Evolutionary conservation across 306 rosid genomes (phyloP).

Genomic region (Abrus pulchellus): DNA sequence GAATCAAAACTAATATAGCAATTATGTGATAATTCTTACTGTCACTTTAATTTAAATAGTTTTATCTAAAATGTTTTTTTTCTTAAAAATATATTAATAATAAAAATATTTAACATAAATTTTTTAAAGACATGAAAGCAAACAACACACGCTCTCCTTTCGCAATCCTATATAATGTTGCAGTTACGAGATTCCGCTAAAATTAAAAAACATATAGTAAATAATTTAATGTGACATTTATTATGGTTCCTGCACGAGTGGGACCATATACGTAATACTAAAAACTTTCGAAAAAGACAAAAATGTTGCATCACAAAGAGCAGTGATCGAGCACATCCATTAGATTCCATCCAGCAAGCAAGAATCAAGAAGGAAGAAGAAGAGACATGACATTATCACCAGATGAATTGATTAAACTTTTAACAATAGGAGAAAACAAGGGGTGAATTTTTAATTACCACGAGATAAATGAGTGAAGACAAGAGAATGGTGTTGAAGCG

Average conservation of each 20-base stretch:
- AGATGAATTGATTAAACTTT: no score
- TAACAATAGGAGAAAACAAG: background rate
- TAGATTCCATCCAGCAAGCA: conserved; percentile 39
- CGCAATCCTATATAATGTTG: no score
- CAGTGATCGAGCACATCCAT: conserved; percentile 25
- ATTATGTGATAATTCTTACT: no score
- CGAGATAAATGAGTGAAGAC: conserved; percentile 59
- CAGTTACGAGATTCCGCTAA: background rate
- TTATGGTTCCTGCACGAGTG: background rate
- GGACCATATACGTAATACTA: conserved; percentile 22
- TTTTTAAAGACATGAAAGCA: no score
- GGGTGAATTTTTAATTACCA: conserved; percentile 42
- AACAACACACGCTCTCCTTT: no score
- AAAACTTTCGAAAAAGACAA: conserved; percentile 39
- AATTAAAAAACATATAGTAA: background rate
- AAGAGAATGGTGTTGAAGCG: conserved; percentile 68
- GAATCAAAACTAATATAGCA: no score
- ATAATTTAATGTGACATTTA: conserved; percentile 3
- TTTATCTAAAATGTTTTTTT: no score
- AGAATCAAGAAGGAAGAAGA: conserved; percentile 25
- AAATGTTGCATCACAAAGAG: conserved; percentile 24
- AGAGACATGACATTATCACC: conserved; percentile 3
- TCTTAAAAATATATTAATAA: no score
- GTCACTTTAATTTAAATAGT: no score
- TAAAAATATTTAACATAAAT: no score